Conservation (phyloP, 1,139 yeast genomes). For the Yamadazyma mexicana region DNA sequence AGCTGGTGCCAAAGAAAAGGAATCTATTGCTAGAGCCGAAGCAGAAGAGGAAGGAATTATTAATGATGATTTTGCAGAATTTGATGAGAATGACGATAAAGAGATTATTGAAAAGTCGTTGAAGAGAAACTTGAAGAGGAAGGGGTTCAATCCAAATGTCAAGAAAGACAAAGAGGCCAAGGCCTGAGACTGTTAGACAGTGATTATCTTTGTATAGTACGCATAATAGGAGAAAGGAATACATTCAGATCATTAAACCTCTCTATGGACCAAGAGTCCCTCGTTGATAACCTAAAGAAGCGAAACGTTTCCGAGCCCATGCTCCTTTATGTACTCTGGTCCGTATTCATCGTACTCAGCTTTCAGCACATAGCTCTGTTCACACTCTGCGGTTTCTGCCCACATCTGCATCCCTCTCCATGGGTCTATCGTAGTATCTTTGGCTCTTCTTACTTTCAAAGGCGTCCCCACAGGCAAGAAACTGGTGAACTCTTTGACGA, state of each 20-base stretch:
- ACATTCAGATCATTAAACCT: background rate
- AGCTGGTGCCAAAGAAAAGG: constrained; percentile 90
- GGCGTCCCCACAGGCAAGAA: constrained; percentile 71
- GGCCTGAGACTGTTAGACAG: too few species aligned
- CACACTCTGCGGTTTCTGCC: constrained; percentile 53
- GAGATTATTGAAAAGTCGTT: constrained; percentile 72
- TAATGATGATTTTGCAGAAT: constrained; percentile 80
- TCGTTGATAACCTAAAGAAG: constrained; percentile 20
- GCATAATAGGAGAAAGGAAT: background rate
- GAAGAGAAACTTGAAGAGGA: constrained; percentile 70
- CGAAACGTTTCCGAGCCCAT: constrained; percentile 69
- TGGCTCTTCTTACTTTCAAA: constrained; percentile 61
- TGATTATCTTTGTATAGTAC: constrained; percentile 1
- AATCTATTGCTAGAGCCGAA: constrained; percentile 74
- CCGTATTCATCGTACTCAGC: constrained; percentile 88
- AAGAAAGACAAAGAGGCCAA: constrained; percentile 7
- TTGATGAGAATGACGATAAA: constrained; percentile 75
- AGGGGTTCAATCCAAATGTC: constrained; percentile 70
- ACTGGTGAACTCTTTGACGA: constrained; percentile 63
- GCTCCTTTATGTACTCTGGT: constrained; percentile 85
- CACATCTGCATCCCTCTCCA: constrained; percentile 95
- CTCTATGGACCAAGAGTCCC: too few species aligned
- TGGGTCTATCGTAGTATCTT: constrained; percentile 72
- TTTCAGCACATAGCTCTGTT: constrained; percentile 55
- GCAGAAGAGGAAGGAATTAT: constrained; percentile 79